phyloP scores from a whole-genome alignment of 2,329 filamentous ascomycete genomes.

The Trichoderma brevicompactum region DNA sequence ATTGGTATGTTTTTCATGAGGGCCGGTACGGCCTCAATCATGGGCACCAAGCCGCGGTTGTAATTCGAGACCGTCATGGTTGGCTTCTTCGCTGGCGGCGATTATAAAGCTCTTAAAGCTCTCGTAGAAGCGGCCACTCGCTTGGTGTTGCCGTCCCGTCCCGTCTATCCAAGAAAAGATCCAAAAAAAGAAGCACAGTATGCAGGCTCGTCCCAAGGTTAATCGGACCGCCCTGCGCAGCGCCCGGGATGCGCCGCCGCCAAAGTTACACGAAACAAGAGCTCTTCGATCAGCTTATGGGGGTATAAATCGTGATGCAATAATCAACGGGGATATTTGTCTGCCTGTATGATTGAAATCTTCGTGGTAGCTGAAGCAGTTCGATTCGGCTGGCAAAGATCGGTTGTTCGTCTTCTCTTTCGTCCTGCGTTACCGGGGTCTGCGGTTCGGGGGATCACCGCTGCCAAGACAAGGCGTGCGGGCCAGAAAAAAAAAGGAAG shows the following conservation, averaged over 20 bases:
- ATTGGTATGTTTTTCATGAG: background rate
- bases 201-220: background rate
- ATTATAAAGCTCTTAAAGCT: background rate
- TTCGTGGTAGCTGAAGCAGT: background rate
- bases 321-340: background rate
- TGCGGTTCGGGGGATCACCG: slow-evolving; percentile 13
- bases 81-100: background rate
- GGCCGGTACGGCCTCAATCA: slow-evolving; percentile 11
- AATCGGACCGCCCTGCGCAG: background rate
- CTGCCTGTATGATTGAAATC: background rate
- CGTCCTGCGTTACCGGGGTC: slow-evolving; percentile 10
- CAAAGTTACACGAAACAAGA: background rate
- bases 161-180: slow-evolving; percentile 1
- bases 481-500: background rate
- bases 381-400: background rate
- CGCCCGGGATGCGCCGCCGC: background rate
- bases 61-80: slow-evolving; percentile 3
- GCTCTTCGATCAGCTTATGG: background rate
- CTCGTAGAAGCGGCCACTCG: background rate
- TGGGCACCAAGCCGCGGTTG: slow-evolving; percentile 16
- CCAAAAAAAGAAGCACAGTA: background rate
- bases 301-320: background rate
- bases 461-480: slow-evolving; percentile 18
- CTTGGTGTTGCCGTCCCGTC: background rate
- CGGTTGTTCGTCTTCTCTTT: background rate